A percentile compares a stretch with the other conserved stretches of the same genome.
Conservation (phyloP, 495 filamentous ascomycete species). For the Podospora tetraspora region DNA sequence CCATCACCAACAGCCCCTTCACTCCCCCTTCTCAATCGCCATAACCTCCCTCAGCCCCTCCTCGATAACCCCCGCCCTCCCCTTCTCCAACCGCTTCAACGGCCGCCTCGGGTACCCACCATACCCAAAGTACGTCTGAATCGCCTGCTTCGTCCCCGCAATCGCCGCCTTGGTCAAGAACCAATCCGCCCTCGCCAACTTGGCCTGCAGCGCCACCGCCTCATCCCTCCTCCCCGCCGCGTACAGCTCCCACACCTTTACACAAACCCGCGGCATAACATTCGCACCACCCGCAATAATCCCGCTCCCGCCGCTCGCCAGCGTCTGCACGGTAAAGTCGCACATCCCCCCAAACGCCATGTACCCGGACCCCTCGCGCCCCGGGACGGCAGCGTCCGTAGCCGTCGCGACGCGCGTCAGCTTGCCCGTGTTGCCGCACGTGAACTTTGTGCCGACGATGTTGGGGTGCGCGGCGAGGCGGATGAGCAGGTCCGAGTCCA, state of each 20-base stretch:
- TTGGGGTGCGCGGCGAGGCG: conserved; percentile 75
- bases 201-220: conserved; percentile 66
- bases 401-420: conserved; percentile 76
- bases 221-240: conserved; percentile 65
- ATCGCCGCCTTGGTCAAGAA: conserved; percentile 80
- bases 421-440: conserved; percentile 85
- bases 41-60: conserved; percentile 68
- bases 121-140: conserved; percentile 80
- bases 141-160: conserved; percentile 78
- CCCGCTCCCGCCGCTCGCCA: conserved; percentile 71
- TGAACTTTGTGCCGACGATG: conserved; percentile 86
- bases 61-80: conserved; percentile 56
- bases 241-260: conserved; percentile 77
- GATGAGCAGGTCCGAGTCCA: conserved; percentile 86
- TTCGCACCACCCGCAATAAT: conserved; percentile 87
- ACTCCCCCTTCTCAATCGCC: conserved; percentile 49
- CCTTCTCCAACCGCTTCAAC: conserved; percentile 60
- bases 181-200: conserved; percentile 75
- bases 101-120: conserved; percentile 73
- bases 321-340: conserved; percentile 79
- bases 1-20: background rate
- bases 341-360: conserved; percentile 87
- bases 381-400: conserved; percentile 61
- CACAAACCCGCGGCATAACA: conserved; percentile 76
- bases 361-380: conserved; percentile 56